Conservation (phyloP, 2,329 filamentous ascomycete genomes). For the Lasiodiplodia sp. region DNA sequence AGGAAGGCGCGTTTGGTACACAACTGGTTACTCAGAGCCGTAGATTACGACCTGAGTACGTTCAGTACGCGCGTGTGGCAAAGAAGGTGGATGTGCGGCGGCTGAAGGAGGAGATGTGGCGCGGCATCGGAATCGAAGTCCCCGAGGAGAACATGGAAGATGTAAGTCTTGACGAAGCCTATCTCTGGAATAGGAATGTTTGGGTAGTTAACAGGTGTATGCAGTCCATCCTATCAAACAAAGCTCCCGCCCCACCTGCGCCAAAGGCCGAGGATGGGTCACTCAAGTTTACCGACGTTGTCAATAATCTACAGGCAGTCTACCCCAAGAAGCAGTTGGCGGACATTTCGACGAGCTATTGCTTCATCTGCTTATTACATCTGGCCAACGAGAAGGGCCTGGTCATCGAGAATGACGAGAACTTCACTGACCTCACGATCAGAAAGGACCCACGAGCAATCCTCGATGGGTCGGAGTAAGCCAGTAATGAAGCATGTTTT, state of each 20-base stretch:
- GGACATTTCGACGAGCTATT: slow-evolving; percentile 91
- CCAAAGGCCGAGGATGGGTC: slow-evolving; percentile 56
- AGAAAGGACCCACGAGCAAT: slow-evolving; percentile 46
- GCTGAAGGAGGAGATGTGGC: slow-evolving; percentile 72
- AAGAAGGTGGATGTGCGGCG: slow-evolving; percentile 72
- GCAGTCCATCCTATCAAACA: slow-evolving; percentile 1
- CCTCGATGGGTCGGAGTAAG: slow-evolving; percentile 9
- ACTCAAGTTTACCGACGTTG: slow-evolving; percentile 88
- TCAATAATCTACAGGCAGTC: slow-evolving; percentile 85
- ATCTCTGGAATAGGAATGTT: not conserved
- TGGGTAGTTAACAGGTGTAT: not conserved
- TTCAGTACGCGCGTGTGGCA: slow-evolving; percentile 69
- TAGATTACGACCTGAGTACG: slow-evolving; percentile 68
- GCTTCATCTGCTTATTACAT: slow-evolving; percentile 93
- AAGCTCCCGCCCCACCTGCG: slow-evolving; percentile 34
- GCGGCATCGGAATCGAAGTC: slow-evolving; percentile 54
- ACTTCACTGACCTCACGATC: slow-evolving; percentile 58
- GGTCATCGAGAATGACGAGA: slow-evolving; percentile 70
- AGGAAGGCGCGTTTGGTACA: slow-evolving; percentile 65
- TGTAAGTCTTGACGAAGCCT: slow-evolving; percentile 35
- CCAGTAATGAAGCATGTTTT: not conserved
- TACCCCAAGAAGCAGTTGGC: slow-evolving; percentile 87
- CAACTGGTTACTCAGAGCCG: slow-evolving; percentile 69
- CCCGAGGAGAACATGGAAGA: slow-evolving; percentile 42
- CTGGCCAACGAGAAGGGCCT: slow-evolving; percentile 93